phyloP scores from a whole-genome alignment of 73 alveolate species.

The Paramecium caudatum region DNA sequence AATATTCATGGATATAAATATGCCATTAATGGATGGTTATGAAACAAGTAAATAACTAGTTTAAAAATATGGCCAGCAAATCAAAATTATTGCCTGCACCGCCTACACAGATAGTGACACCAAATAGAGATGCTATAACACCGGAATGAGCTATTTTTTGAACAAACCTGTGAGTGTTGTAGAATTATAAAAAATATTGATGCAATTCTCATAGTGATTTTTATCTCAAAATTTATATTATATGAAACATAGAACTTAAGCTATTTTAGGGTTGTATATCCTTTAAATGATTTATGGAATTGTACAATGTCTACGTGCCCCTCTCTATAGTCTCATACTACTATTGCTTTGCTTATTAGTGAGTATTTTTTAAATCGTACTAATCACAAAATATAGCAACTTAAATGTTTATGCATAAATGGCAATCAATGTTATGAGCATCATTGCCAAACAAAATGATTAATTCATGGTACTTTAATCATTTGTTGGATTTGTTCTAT shows the following conservation, averaged over 20 bases:
- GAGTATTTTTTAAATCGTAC: neutral
- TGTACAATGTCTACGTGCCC: neutral
- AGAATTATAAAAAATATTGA: conserved; percentile 58
- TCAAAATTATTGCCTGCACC: conserved; percentile 41
- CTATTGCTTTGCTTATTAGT: neutral
- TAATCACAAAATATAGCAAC: neutral
- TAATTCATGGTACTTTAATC: conserved; percentile 16
- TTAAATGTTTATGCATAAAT: conserved; percentile 19
- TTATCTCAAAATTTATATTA: neutral
- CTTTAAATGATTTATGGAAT: conserved; percentile 14
- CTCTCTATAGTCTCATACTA: neutral
- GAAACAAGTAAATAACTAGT: conserved; percentile 67
- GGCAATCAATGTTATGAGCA: conserved; percentile 30
- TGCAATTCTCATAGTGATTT: conserved; percentile 6
- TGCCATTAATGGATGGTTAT: conserved; percentile 77
- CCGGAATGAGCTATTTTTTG: conserved; percentile 42
- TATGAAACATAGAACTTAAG: conserved; percentile 1
- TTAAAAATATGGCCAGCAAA: neutral
- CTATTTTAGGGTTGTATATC: neutral
- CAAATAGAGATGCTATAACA: conserved; percentile 1
- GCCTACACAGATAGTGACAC: conserved; percentile 56
- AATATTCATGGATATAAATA: conserved; percentile 71
- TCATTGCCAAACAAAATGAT: neutral
- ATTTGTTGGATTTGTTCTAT: conserved; percentile 34
- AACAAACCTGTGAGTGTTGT: conserved; percentile 55